Base-by-base conservation (phyloP, 129 eudicot genomes). In the Pittosporum tobira region DNA sequence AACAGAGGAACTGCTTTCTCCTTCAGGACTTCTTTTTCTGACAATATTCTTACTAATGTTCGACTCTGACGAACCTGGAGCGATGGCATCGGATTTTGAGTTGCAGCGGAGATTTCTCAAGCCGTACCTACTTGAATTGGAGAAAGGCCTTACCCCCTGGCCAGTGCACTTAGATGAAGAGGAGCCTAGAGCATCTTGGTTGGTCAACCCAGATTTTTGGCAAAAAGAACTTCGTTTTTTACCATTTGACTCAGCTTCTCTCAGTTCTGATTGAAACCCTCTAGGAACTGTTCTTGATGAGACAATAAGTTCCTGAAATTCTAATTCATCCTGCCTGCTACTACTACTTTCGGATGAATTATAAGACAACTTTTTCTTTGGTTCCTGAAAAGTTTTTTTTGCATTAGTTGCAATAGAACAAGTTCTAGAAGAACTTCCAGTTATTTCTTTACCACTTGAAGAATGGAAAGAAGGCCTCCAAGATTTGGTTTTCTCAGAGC, bases 1-100 rank as follows among this genome's bases (percentile, higher is more conserved):
- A 40, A 48, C 62, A 68, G 88, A 69, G 45, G 77, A 75, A 54
- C 87, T 78, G 57, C 78, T 76, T 70, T 85, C 95, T 20, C 81
- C 79, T 72, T 78, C 93, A 25, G 68, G 57, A 25, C 44, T 71
- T 79, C 79, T 83, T 70, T 74, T 83, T 59, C 61, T 69, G 5
- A 49, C 69, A 48, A 57, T 34, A 29, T 52, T 76, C 58, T 59
- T 67, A 26, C 62, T 61, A 22, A 43, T 47, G 65, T 57, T 73
- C 36, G 75, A 62, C 36, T 79, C 84, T 2, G 71, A 61, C 23
- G 71, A 51, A 30, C 75, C 60, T 51, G 63, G 69, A 20, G 62
- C 57, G 48, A 62, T 51, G 27, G 57, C 86, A 64, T 73, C 86
- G 26, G 83, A 69, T 10, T 61, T 63, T 14, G 78, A 62, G 47